These are phyloP conservation scores for Suhomyces faveliae DNA, from an alignment of 805 yeast species.

Conservation along the genomic window DNA sequence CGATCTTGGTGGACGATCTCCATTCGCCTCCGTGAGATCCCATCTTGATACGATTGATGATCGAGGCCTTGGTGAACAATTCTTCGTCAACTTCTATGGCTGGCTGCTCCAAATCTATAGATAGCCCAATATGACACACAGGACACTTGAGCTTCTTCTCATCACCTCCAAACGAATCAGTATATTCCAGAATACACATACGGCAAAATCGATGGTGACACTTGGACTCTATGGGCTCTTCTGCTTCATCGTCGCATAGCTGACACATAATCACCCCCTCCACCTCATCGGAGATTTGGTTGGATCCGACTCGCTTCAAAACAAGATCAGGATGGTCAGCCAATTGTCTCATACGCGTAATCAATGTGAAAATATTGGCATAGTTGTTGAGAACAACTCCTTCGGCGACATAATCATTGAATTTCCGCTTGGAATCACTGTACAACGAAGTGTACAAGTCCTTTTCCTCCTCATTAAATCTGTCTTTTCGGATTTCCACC, in stretches of 20 bases:
- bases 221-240: slow-evolving; percentile 91
- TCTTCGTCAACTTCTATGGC: slow-evolving; percentile 70
- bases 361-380: slow-evolving; percentile 93
- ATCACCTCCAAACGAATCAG: slow-evolving; percentile 72
- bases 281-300: slow-evolving; percentile 35
- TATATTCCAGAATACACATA: slow-evolving; percentile 85
- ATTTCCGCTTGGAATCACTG: slow-evolving; percentile 81
- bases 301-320: slow-evolving; percentile 59
- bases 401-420: slow-evolving; percentile 89
- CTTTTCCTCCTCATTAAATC: slow-evolving; percentile 91
- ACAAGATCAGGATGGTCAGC: slow-evolving; percentile 99
- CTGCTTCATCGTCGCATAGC: slow-evolving; percentile 96
- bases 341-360: slow-evolving; percentile 95
- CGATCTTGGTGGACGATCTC: slow-evolving; percentile 95
- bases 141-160: slow-evolving; percentile 76
- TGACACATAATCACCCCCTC: slow-evolving; percentile 75
- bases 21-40: slow-evolving; percentile 68
- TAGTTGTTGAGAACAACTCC: slow-evolving; percentile 96
- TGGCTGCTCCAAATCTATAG: slow-evolving; percentile 87
- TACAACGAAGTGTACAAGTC: slow-evolving; percentile 87
- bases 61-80: slow-evolving; percentile 59
- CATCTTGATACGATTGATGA: slow-evolving; percentile 85
- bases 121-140: slow-evolving; percentile 89
- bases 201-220: slow-evolving; percentile 95
- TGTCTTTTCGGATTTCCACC: slow-evolving; percentile 83